Base-by-base conservation (phyloP, 768 basidiomycete genomes). In the Termitomyces sp. region DNA sequence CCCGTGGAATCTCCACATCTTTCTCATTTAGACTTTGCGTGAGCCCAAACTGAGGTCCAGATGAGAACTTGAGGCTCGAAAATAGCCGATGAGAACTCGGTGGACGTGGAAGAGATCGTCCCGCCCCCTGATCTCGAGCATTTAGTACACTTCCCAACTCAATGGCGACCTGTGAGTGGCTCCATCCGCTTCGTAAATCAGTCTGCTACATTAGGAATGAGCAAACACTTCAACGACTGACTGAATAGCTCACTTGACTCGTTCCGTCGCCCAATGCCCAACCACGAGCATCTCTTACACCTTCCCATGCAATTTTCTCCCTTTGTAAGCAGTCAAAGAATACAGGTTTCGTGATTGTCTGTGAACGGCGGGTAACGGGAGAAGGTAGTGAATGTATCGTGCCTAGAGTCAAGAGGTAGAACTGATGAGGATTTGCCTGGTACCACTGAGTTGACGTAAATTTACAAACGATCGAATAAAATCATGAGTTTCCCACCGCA, bases 311-410 rank as follows among this genome's bases (percentile, higher is more conserved):
- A n/a, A 81, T 80, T 58, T 82, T 79, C 65, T 84, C 82, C 64
- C 73, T 77, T 29, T 74, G 71, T 14, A 85, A 72, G 42, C 71
- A 73, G 29, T 88, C 85, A 68, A 94, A 99, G 73, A 90, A 93
- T 31, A 85, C 82, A 3, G 94, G 92, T 72, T 98, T 98, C 74
- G 79, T 85, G 14, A 92, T 74, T 64, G 91, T 94, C 69, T 98
- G 97, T 10, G 79, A 81, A 1, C 77, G 82, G 34, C 92, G 79
- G 3, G 81, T 76, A 10, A 97, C 93, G 5, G 97, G 97, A 1
- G 85, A 83, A 0, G 97, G 97, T 3, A 99, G 79, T 4, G 87
- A 81, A 65, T 94, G 88, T n/a, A 97, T 75, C 0, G 88, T 87
- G 0, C 92, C 90, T n/a, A 94, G 73, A 2, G 90, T 79, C 18